Evolutionary conservation across 176 grass and related monocot genomes (phyloP).

Genomic region (Miscanthus lutarioriparius): DNA sequence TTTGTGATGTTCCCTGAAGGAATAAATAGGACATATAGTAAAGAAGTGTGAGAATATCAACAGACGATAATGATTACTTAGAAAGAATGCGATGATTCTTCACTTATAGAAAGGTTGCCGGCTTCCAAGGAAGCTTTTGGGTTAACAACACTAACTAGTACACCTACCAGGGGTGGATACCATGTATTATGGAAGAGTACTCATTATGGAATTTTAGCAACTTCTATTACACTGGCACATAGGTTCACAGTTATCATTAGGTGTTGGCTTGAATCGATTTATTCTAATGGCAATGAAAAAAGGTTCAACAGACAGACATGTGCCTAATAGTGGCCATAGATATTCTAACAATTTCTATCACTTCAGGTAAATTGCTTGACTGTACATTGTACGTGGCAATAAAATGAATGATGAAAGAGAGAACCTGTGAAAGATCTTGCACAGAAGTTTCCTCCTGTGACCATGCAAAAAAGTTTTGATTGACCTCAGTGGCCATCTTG

Average conservation of each 20-base stretch:
- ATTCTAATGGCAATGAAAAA: neutral
- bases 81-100: neutral
- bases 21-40: constrained; percentile 9
- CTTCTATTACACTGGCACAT: neutral
- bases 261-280: neutral
- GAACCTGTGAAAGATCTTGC: constrained; percentile 69
- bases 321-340: neutral
- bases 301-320: neutral
- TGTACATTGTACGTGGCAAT: neutral
- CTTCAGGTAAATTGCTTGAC: neutral
- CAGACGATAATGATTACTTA: neutral
- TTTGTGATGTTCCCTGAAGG: constrained; percentile 62
- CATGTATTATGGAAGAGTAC: neutral
- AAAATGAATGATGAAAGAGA: constrained; percentile 1
- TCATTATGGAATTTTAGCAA: neutral
- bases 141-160: constrained; percentile 15
- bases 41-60: constrained; percentile 23
- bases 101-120: neutral
- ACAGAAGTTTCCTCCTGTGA: constrained; percentile 68
- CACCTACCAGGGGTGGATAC: neutral
- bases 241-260: neutral
- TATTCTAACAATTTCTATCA: constrained; percentile 5
- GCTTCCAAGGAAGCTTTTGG: neutral
- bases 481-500: constrained; percentile 81
- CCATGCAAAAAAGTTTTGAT: constrained; percentile 89